phyloP scores from a whole-genome alignment of 192 early-diverging fungal genomes.

The Piromyces sp. region DNA sequence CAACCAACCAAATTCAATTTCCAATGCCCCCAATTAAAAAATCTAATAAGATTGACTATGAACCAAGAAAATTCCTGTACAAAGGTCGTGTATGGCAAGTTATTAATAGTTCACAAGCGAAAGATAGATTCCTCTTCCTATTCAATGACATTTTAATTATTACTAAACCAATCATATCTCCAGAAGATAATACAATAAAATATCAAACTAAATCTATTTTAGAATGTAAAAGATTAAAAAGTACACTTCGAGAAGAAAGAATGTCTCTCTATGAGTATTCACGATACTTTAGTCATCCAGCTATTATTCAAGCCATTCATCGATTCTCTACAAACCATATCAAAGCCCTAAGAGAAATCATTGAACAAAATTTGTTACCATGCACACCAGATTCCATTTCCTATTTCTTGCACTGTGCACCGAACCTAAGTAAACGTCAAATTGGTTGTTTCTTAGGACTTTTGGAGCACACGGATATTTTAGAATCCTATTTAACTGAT shows the following conservation, averaged over 20 bases:
- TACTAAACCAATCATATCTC: slow-evolving; percentile 16
- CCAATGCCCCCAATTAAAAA: neutral
- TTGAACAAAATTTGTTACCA: slow-evolving; percentile 31
- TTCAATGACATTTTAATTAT: slow-evolving; percentile 47
- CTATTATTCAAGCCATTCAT: slow-evolving; percentile 31
- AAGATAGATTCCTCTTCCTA: slow-evolving; percentile 48
- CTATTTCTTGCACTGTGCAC: slow-evolving; percentile 46
- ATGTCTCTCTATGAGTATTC: neutral
- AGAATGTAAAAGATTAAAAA: neutral
- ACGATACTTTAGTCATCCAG: slow-evolving; percentile 9
- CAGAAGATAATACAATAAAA: neutral
- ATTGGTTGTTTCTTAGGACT: slow-evolving; percentile 36
- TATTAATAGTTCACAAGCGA: slow-evolving; percentile 41
- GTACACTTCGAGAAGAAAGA: neutral
- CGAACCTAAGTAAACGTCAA: slow-evolving; percentile 33
- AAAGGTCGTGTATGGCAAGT: slow-evolving; percentile 45
- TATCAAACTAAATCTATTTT: neutral
- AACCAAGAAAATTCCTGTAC: slow-evolving; percentile 15
- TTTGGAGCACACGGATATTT: slow-evolving; percentile 29
- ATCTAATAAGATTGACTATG: neutral
- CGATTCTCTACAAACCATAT: slow-evolving; percentile 39
- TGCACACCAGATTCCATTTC: slow-evolving; percentile 43
- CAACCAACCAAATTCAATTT: neutral
- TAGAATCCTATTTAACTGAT: slow-evolving; percentile 30
- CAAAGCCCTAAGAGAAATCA: slow-evolving; percentile 30